Base-by-base conservation (phyloP, 495 filamentous ascomycete species). In the Penicillium arizonense region DNA sequence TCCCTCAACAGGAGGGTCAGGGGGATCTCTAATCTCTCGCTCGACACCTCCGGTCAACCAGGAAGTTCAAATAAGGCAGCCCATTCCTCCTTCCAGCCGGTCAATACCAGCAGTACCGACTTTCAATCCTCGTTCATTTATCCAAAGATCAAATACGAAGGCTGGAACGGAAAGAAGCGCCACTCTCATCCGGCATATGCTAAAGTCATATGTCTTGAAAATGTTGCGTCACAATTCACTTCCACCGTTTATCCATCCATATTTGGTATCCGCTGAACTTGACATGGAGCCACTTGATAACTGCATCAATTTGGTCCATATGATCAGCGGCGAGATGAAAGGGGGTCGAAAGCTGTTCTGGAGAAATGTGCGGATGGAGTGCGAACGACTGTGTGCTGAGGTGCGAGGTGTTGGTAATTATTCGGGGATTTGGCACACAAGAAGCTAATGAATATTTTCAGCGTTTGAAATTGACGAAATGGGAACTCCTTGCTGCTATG, bases 281-380 rank as follows among this genome's bases (percentile, higher is more conserved):
- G 63, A 64, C 11, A 66, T 73, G 63, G 73, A 76, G 53, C 65
- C 71, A 42, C 48, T 77, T 2, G 56, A 55, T n/a, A 79, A 77
- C 50, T 79, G 76, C 44, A 64, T 78, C 14, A 76, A 61, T 50
- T 41, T 78, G 55, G 48, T 77, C 39, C 69, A 71, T 54, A 76
- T 78, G 74, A 58, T 74, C 28, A 50, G 43, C 20, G 54, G 52
- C 33, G 40, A 35, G 5, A 28, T 68, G 28, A 55, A 56, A 40
- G 68, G 67, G 13, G 74, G 65, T 58, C 70, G 73, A 47, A 74
- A 72, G 20, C 36, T 77, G 32, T 80, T 80, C 54, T 80, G 63
- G 63, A 48, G 30, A 44, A 76, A 77, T 57, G 75, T 77, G 44
- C 59, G 62, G 33, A 37, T 62, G 48, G 75, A 78, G 55, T 80